Percentiles rank a stretch among this genome's conserved stretches.
These are phyloP conservation scores for Tuber umbilicatum DNA, from an alignment of 495 filamentous ascomycete genomes.

Conservation along the genomic window DNA sequence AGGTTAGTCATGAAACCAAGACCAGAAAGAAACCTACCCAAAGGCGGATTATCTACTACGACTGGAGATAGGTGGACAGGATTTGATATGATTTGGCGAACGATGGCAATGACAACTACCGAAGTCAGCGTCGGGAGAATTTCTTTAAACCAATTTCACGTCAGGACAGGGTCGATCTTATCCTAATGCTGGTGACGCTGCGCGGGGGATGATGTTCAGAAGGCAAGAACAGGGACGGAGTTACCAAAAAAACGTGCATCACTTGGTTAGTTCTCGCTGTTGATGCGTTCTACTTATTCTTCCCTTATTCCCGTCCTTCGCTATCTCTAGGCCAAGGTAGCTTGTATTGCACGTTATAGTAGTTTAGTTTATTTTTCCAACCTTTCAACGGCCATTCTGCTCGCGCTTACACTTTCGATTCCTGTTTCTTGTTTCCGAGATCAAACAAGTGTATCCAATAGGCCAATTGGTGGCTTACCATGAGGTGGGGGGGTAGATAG, in stretches of 20 bases:
- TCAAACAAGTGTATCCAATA: background rate
- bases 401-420: background rate
- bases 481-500: background rate
- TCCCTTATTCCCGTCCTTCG: background rate
- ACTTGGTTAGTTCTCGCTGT: background rate
- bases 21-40: background rate
- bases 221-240: background rate
- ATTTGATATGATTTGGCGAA: background rate
- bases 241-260: background rate
- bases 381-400: background rate
- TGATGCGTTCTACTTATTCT: background rate
- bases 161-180: background rate
- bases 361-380: background rate
- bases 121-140: background rate
- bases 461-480: background rate
- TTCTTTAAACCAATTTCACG: background rate
- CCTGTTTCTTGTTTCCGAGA: background rate
- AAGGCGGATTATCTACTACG: background rate
- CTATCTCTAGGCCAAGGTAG: slow-evolving; percentile 24
- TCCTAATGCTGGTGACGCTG: slow-evolving; percentile 1
- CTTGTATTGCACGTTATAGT: slow-evolving; percentile 8
- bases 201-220: background rate
- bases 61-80: slow-evolving; percentile 2
- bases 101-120: background rate
- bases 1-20: slow-evolving; percentile 6